A percentile compares a stretch with the other conserved stretches of the same genome.
phyloP scores from a whole-genome alignment of 179 eudicot genomes.

The Dionaea muscipula region DNA sequence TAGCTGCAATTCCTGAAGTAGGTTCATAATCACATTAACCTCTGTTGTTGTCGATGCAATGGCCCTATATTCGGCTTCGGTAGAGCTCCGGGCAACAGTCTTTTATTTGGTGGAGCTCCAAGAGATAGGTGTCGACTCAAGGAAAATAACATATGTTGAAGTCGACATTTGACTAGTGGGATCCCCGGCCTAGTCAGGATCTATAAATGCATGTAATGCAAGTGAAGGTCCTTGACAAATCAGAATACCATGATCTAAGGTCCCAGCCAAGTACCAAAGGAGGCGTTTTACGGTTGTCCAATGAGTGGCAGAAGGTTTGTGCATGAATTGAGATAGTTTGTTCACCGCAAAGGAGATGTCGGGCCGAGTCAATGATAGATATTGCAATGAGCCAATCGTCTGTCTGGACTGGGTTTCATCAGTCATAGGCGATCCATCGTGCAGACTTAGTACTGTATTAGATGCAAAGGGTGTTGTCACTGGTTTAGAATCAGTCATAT shows the following conservation, averaged over 20 bases:
- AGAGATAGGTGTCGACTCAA: too few species aligned
- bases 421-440: neutral
- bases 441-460: neutral
- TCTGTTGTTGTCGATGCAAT: neutral
- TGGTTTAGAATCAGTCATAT: neutral
- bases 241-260: neutral
- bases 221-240: too few species aligned
- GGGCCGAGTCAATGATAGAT: neutral
- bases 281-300: neutral
- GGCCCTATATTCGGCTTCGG: neutral
- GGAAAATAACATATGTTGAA: too few species aligned
- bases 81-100: neutral
- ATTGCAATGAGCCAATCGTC: neutral
- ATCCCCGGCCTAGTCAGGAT: too few species aligned
- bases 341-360: neutral
- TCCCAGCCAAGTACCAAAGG: neutral
- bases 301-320: neutral
- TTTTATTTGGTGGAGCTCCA: slow-evolving; percentile 1
- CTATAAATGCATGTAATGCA: too few species aligned
- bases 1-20: neutral
- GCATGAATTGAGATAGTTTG: neutral
- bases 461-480: neutral
- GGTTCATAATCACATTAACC: neutral
- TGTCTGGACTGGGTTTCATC: neutral
- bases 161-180: too few species aligned